Percentiles rank a stretch among this genome's conserved stretches.
phyloP scores from a whole-genome alignment of 202 grass and related monocot genomes.

The Zizania palustris region DNA sequence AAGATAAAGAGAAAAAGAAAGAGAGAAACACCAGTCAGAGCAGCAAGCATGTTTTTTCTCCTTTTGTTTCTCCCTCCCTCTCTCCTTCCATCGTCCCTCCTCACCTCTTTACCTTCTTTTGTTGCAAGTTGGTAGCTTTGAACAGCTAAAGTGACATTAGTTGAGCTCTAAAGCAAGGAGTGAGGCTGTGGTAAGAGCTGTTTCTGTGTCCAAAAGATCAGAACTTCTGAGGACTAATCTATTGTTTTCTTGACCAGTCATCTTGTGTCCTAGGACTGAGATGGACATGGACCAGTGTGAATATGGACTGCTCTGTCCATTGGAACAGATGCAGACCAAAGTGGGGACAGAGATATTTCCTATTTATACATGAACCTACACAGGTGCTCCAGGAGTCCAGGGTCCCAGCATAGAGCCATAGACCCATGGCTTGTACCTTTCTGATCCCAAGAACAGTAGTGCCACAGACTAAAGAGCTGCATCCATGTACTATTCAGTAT shows the following conservation, averaged over 20 bases:
- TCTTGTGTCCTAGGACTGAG: conserved; percentile 26
- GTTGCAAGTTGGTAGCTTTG: conserved; percentile 47
- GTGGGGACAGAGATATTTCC: conserved; percentile 44
- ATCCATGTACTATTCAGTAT: not conserved
- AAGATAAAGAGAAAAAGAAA: conserved; percentile 20
- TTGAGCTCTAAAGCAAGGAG: conserved; percentile 46
- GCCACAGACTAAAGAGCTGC: not conserved
- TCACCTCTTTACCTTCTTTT: conserved; percentile 63
- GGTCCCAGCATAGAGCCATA: no score
- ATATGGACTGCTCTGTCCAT: conserved; percentile 41
- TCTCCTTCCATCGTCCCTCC: conserved; percentile 21
- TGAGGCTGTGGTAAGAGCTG: conserved; percentile 9
- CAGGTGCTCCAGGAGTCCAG: conserved; percentile 33
- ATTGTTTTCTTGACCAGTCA: conserved; percentile 45
- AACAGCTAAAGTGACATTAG: conserved; percentile 53
- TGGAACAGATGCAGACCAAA: conserved; percentile 44
- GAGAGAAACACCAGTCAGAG: conserved; percentile 31
- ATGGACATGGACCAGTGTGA: conserved; percentile 19
- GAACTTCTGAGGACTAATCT: conserved; percentile 32
- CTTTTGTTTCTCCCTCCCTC: conserved; percentile 37
- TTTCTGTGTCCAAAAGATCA: conserved; percentile 44
- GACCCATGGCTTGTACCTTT: conserved; percentile 18
- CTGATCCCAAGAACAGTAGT: conserved; percentile 16
- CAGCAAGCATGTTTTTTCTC: conserved; percentile 25
- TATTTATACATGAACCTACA: conserved; percentile 31